Base-by-base conservation (phyloP, 495 filamentous ascomycete genomes). In the Penicillium chermesinum region DNA sequence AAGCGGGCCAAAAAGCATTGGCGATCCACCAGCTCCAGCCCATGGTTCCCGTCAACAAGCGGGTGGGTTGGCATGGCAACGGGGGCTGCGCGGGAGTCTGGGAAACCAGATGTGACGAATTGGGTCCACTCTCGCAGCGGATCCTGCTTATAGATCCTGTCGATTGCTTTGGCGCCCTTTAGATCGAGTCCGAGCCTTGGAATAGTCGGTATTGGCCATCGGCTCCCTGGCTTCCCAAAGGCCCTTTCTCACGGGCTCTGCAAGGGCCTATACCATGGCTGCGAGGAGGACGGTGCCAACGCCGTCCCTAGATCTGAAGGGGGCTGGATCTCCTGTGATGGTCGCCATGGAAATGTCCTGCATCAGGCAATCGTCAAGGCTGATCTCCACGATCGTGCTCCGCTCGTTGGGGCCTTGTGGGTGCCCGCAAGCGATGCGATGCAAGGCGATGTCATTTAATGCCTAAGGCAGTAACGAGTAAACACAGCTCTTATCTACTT, bases 1-100 rank as follows among this genome's bases (percentile, higher is more conserved):
- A 58, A 58, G 50, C 49, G 50, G 58, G 49, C 49, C 57, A 53
- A 46, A 34, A 41, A 49, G 60, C 63, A 57, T 64, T 64, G 61
- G 51, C 55, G 67, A 70, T 67, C 67, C 61, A 66, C 56, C 57
- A 57, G 53, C n/a, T 53, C 52, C 44, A 40, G 58, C 49, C 61
- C 65, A 64, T 60, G 66, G 62, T 62, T 65, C 63, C 52, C 58
- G 68, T 72, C 70, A 73, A 73, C 70, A 73, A 73, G 64, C 27
- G 25, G 25, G 25, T 54, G 54, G 43, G 70, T 73, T 73, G 67
- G 63, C 67, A 65, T 61, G 60, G 66, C 70, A 73, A 73, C 70
- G 50, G 25, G 10, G 42, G 38, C 41, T 25, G 39, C 39, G 35
- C 54, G 58, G 64, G 62, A 62, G 61, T 64, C 60, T 54, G 58